These are phyloP conservation scores for Teratosphaeria pseudoeucalypti DNA, from an alignment of 2,329 filamentous ascomycete species.

Conservation along the genomic window DNA sequence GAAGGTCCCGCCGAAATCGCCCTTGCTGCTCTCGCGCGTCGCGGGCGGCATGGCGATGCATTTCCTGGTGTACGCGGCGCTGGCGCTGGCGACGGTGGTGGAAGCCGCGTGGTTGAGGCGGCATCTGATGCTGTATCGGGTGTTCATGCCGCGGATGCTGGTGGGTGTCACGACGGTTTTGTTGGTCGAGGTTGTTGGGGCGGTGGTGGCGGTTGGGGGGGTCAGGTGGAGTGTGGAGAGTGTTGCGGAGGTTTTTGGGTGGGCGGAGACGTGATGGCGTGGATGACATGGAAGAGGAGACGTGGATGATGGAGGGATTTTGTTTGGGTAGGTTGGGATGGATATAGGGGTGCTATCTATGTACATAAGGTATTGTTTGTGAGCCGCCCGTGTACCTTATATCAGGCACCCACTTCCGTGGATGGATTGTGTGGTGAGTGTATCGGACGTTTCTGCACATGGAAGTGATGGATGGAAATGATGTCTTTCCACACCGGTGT, in stretches of 20 bases:
- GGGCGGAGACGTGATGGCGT: constrained; percentile 29
- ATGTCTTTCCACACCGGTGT: too few relatives aligned
- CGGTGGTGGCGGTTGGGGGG: constrained; percentile 62
- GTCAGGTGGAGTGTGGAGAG: constrained; percentile 67
- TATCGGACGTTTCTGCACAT: too few relatives aligned
- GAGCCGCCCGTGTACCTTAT: too few relatives aligned
- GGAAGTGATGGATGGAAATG: too few relatives aligned
- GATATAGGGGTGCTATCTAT: too few relatives aligned
- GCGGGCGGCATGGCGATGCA: constrained; percentile 64
- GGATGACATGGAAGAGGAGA: too few relatives aligned
- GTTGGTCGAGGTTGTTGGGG: constrained; percentile 64
- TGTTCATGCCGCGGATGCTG: constrained; percentile 89
- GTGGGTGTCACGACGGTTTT: constrained; percentile 61
- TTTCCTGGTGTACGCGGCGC: constrained; percentile 68
- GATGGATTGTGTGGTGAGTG: too few relatives aligned
- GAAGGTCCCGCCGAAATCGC: constrained; percentile 71
- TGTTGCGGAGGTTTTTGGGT: constrained; percentile 82
- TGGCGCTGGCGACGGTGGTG: constrained; percentile 75
- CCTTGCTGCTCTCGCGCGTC: constrained; percentile 54
- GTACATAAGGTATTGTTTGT: too few relatives aligned
- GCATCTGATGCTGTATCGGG: constrained; percentile 92
- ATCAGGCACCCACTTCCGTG: too few relatives aligned
- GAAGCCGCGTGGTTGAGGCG: constrained; percentile 82
- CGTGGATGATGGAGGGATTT: too few relatives aligned
- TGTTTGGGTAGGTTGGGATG: too few relatives aligned